phyloP scores from a whole-genome alignment of 352 stramenopile genomes.

The Pythium guiyangense region DNA sequence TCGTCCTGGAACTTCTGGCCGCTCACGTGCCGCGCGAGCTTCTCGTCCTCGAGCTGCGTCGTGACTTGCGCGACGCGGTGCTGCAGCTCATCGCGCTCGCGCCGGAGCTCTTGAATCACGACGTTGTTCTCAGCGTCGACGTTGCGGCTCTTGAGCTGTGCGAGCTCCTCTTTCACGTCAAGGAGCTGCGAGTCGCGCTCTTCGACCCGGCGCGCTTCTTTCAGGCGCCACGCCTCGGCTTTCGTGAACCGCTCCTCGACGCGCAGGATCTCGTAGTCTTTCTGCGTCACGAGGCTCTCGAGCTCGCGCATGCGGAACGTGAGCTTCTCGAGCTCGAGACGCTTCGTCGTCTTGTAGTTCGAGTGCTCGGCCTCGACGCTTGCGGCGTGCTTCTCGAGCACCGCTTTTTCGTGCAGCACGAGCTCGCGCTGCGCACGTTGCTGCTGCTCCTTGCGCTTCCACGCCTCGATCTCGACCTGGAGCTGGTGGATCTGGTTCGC shows the following conservation, averaged over 20 bases:
- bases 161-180: constrained; percentile 42
- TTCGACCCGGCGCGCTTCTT: constrained; percentile 46
- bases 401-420: constrained; percentile 22
- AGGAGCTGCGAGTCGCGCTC: constrained; percentile 42
- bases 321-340: constrained; percentile 40
- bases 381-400: constrained; percentile 29
- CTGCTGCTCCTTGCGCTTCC: constrained; percentile 38
- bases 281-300: constrained; percentile 40
- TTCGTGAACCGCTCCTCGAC: constrained; percentile 43
- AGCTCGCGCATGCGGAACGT: constrained; percentile 38
- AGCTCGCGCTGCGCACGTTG: constrained; percentile 33
- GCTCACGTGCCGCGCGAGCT: constrained; percentile 22
- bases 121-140: constrained; percentile 39
- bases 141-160: constrained; percentile 31
- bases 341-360: constrained; percentile 22
- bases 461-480: constrained; percentile 39
- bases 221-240: constrained; percentile 40
- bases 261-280: constrained; percentile 42
- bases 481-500: constrained; percentile 26
- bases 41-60: constrained; percentile 27
- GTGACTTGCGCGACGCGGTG: constrained; percentile 20
- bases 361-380: constrained; percentile 28
- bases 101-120: constrained; percentile 37
- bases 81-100: constrained; percentile 24
- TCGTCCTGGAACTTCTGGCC: constrained; percentile 31